phyloP scores from a whole-genome alignment of 2,329 filamentous ascomycete species.

The Colletotrichum aenigma region DNA sequence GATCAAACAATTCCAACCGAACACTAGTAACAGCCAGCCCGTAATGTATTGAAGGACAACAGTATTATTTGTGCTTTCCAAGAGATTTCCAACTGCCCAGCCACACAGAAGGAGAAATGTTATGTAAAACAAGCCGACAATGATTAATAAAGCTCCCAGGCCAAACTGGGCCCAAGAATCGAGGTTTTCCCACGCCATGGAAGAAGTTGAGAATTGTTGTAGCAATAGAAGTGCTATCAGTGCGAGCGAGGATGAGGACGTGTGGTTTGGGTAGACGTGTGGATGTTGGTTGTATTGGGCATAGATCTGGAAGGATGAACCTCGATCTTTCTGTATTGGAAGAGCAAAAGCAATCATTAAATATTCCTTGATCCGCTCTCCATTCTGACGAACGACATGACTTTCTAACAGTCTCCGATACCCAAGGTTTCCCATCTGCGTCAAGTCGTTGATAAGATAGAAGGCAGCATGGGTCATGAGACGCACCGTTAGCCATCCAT shows the following conservation, averaged over 20 bases:
- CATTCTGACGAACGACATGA: not conserved
- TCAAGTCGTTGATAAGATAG: not conserved
- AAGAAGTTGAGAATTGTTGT: rapidly evolving
- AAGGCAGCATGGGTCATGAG: not conserved
- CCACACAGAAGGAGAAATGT: no score
- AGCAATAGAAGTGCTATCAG: not conserved
- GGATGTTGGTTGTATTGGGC: not conserved
- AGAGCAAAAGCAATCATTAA: not conserved
- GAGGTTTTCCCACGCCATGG: not conserved
- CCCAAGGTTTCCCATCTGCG: not conserved
- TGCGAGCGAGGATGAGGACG: rapidly evolving
- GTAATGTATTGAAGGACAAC: not conserved
- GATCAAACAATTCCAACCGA: not conserved
- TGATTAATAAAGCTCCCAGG: no score
- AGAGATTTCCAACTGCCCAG: not conserved
- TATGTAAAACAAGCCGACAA: no score
- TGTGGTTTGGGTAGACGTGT: not conserved
- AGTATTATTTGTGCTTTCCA: not conserved
- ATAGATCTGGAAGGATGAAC: not conserved
- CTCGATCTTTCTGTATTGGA: not conserved
- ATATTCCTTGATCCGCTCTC: not conserved
- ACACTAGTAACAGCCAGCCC: not conserved
- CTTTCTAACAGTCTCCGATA: rapidly evolving
- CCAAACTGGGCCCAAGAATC: no score
- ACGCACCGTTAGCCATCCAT: not conserved